Conservation (phyloP, 768 basidiomycete species). For the Russula sp. region DNA sequence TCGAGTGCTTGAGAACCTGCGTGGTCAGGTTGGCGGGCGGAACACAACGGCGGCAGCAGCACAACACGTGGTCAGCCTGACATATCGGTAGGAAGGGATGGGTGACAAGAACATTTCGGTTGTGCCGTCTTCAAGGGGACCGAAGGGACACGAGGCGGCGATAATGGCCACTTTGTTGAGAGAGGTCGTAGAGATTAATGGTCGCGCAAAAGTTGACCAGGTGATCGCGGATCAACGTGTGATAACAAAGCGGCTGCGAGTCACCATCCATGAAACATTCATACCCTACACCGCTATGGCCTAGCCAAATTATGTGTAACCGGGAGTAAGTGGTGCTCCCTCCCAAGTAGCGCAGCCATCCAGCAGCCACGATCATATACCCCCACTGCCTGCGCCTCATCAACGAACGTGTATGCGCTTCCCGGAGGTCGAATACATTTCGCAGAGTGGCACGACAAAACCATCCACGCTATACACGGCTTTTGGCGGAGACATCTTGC, state of each 20-base stretch:
- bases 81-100: too few species aligned
- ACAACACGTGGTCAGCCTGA: too few species aligned
- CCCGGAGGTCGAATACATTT: conserved; percentile 39
- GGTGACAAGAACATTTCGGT: conserved; percentile 44
- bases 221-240: conserved; percentile 40
- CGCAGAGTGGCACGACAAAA: conserved; percentile 42
- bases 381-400: conserved; percentile 81
- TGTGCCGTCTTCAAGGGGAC: conserved; percentile 63
- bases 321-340: conserved; percentile 65
- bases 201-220: conserved; percentile 87
- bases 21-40: not conserved
- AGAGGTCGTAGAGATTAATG: conserved; percentile 88
- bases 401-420: conserved; percentile 72
- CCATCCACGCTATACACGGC: conserved; percentile 95
- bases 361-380: conserved; percentile 67
- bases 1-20: not conserved
- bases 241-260: conserved; percentile 73
- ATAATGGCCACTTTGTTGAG: conserved; percentile 67
- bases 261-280: too few species aligned
- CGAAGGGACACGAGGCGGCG: conserved; percentile 70
- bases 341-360: conserved; percentile 47
- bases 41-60: too few species aligned
- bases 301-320: conserved; percentile 90
- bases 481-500: conserved; percentile 67
- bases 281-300: conserved; percentile 77